phyloP scores from a whole-genome alignment of 2,329 filamentous ascomycete species.

The Rhexocercosporidium sp. region DNA sequence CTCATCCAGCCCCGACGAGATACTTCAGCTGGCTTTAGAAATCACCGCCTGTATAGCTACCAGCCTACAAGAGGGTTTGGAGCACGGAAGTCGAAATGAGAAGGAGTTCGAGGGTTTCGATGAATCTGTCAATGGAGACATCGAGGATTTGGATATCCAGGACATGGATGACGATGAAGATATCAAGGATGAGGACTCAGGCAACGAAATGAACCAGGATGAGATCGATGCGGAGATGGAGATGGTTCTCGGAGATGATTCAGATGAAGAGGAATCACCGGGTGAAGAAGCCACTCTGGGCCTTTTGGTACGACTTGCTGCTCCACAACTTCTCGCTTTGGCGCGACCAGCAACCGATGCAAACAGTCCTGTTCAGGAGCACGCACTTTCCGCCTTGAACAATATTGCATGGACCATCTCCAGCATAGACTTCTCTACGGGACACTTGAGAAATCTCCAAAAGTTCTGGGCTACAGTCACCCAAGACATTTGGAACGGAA shows the following conservation, averaged over 20 bases:
- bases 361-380: conserved; percentile 52
- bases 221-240: conserved; percentile 69
- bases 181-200: conserved; percentile 47
- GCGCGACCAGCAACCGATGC: conserved; percentile 32
- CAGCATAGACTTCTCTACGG: conserved; percentile 61
- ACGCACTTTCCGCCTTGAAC: conserved; percentile 65
- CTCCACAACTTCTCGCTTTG: conserved; percentile 38
- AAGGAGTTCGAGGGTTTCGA: conserved; percentile 49
- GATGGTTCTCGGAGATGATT: conserved; percentile 57
- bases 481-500: conserved; percentile 61
- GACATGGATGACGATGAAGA: conserved; percentile 47
- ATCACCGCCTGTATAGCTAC: conserved; percentile 69
- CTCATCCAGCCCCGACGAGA: conserved; percentile 38
- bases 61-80: conserved; percentile 57
- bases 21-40: conserved; percentile 58
- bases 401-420: conserved; percentile 72
- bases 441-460: conserved; percentile 55
- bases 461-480: conserved; percentile 59
- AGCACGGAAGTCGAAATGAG: conserved; percentile 49
- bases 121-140: conserved; percentile 31
- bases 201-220: conserved; percentile 57
- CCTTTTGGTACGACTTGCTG: conserved; percentile 37
- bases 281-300: conserved; percentile 38
- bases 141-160: conserved; percentile 47
- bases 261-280: conserved; percentile 47